phyloP scores from a whole-genome alignment of 306 rosid species.

The Vigna unguiculata region DNA sequence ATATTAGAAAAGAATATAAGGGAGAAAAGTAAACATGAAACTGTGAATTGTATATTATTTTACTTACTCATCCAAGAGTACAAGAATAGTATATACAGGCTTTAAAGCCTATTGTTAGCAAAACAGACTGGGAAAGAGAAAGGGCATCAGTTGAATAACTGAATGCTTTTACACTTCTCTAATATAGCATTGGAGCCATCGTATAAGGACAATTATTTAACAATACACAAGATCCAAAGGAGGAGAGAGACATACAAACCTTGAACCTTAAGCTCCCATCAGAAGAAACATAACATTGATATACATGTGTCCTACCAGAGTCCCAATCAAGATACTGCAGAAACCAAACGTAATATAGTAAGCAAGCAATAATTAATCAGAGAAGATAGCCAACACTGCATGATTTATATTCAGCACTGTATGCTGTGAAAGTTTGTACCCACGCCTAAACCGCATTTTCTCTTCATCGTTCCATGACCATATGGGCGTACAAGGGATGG shows the following conservation, averaged over 20 bases:
- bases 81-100: no score
- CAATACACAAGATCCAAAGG: background rate
- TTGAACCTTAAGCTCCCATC: slow-evolving; percentile 68
- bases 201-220: background rate
- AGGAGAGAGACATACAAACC: slow-evolving; percentile 56
- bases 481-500: background rate
- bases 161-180: no score
- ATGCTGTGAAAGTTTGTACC: background rate
- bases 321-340: slow-evolving; percentile 76
- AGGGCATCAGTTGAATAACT: no score
- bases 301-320: slow-evolving; percentile 54
- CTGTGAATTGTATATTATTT: no score
- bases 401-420: background rate
- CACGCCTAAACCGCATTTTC: background rate
- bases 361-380: slow-evolving; percentile 5
- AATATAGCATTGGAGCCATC: slow-evolving; percentile 19
- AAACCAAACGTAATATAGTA: slow-evolving; percentile 24
- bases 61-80: no score
- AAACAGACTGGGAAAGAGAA: no score
- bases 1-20: no score
- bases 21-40: no score
- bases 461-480: background rate
- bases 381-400: background rate
- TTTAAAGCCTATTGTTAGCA: no score
- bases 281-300: slow-evolving; percentile 62